Evolutionary conservation across 2,329 filamentous ascomycete species (phyloP).

Genomic region (Xylariaceae sp.): DNA sequence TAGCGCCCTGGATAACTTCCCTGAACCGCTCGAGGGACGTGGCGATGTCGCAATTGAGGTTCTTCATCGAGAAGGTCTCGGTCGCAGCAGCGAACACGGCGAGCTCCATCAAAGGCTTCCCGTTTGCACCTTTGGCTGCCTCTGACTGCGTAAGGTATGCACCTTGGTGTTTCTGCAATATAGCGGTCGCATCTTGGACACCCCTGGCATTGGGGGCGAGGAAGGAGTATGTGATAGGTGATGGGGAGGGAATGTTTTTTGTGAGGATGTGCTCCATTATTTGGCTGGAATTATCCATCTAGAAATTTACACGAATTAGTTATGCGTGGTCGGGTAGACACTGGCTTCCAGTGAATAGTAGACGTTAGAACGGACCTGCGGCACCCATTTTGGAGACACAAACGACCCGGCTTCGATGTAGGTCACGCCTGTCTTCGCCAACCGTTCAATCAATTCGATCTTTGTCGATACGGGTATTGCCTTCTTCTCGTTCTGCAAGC

Average conservation of each 20-base stretch:
- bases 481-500: slow-evolving; percentile 63
- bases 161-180: slow-evolving; percentile 50
- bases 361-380: slow-evolving; percentile 48
- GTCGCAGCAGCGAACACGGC: slow-evolving; percentile 80
- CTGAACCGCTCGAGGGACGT: slow-evolving; percentile 68
- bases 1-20: slow-evolving; percentile 65
- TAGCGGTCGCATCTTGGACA: slow-evolving; percentile 55
- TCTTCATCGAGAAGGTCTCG: slow-evolving; percentile 74
- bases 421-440: slow-evolving; percentile 53
- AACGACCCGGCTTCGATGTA: slow-evolving; percentile 65
- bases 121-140: slow-evolving; percentile 35
- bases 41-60: slow-evolving; percentile 75
- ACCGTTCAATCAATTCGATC: slow-evolving; percentile 55
- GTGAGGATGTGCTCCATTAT: slow-evolving; percentile 67
- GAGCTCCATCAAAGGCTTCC: slow-evolving; percentile 58
- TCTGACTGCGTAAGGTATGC: slow-evolving; percentile 50
- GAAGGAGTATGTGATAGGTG: slow-evolving; percentile 70
- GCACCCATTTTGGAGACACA: slow-evolving; percentile 63
- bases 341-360: neutral
- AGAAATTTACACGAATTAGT: slow-evolving; percentile 15
- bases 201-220: slow-evolving; percentile 75
- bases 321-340: neutral
- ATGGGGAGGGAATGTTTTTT: slow-evolving; percentile 49
- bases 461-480: slow-evolving; percentile 57
- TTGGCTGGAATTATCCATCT: slow-evolving; percentile 77